phyloP scores from a whole-genome alignment of 495 filamentous ascomycete species.

The Hyaloscypha hepaticicola region DNA sequence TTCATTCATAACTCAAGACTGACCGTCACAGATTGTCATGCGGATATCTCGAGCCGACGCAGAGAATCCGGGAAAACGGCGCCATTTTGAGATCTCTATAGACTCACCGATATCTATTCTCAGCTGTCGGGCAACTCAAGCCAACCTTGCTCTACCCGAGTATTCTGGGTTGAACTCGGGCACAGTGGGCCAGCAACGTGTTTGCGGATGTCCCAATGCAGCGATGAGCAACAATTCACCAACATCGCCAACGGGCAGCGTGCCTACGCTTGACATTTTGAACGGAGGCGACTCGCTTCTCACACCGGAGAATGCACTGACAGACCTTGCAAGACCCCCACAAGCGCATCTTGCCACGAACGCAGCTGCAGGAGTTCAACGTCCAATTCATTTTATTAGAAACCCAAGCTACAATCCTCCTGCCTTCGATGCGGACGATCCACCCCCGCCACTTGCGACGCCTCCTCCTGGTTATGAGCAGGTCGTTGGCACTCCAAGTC shows the following conservation, averaged over 20 bases:
- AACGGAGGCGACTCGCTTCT: not conserved
- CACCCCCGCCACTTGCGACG: conserved; percentile 80
- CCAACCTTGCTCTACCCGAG: conserved; percentile 84
- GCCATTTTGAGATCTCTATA: conserved; percentile 98
- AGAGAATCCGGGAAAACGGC: conserved; percentile 78
- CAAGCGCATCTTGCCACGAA: conserved; percentile 31
- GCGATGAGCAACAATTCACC: conserved; percentile 24
- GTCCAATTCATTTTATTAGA: conserved; percentile 90
- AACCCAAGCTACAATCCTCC: conserved; percentile 87
- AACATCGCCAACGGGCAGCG: conserved; percentile 29
- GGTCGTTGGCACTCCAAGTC: conserved; percentile 76
- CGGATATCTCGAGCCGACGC: conserved; percentile 86
- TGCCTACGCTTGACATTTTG: conserved; percentile 24
- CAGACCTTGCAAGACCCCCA: conserved; percentile 28
- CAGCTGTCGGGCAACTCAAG: conserved; percentile 88
- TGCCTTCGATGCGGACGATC: conserved; percentile 81
- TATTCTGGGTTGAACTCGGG: conserved; percentile 57
- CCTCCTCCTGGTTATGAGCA: conserved; percentile 87
- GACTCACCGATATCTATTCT: conserved; percentile 97
- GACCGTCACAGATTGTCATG: conserved; percentile 78
- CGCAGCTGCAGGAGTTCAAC: conserved; percentile 32
- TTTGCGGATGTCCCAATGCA: conserved; percentile 80
- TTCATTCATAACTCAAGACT: conserved; percentile 9
- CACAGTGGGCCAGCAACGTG: conserved; percentile 38
- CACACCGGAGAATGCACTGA: conserved; percentile 8